phyloP scores from a whole-genome alignment of 2,329 filamentous ascomycete genomes.

The Cercospora janseana region DNA sequence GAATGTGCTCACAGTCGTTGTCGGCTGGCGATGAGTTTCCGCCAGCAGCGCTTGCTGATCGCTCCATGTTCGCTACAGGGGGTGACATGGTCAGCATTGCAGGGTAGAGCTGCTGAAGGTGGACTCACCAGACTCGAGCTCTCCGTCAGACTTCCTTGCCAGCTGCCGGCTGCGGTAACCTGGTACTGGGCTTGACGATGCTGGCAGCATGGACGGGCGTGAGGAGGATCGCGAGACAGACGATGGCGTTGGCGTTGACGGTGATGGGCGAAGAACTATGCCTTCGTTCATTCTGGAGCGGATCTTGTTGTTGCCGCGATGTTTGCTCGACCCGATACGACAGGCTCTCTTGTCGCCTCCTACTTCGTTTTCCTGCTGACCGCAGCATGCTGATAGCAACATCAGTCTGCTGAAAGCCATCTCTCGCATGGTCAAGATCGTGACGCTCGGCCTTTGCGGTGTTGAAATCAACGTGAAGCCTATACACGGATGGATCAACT shows the following conservation, averaged over 20 bases:
- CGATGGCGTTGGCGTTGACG: not conserved
- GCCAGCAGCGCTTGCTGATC: no score
- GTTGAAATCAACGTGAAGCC: no score
- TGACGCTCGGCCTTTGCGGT: no score
- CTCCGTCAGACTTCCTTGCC: not conserved
- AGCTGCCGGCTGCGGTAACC: no score
- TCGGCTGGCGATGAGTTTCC: no score
- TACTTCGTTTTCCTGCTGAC: not conserved
- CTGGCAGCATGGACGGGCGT: not conserved
- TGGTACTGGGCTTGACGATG: no score
- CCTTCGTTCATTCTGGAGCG: not conserved
- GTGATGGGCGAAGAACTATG: not conserved
- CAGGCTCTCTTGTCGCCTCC: not conserved
- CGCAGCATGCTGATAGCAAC: not conserved
- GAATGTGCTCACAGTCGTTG: no score
- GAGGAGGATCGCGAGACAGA: not conserved
- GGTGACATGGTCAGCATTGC: not conserved
- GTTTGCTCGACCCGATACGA: not conserved
- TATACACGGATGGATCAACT: no score
- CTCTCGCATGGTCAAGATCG: no score
- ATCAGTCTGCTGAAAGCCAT: no score
- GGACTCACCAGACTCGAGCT: not conserved
- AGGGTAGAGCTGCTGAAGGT: not conserved
- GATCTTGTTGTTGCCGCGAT: not conserved
- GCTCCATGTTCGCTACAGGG: no score